Evolutionary conservation across 1,284 basidiomycete species (phyloP), one percentile per base, ranked within the genome.

Genomic region (Xerocomus nothofagi): DNA sequence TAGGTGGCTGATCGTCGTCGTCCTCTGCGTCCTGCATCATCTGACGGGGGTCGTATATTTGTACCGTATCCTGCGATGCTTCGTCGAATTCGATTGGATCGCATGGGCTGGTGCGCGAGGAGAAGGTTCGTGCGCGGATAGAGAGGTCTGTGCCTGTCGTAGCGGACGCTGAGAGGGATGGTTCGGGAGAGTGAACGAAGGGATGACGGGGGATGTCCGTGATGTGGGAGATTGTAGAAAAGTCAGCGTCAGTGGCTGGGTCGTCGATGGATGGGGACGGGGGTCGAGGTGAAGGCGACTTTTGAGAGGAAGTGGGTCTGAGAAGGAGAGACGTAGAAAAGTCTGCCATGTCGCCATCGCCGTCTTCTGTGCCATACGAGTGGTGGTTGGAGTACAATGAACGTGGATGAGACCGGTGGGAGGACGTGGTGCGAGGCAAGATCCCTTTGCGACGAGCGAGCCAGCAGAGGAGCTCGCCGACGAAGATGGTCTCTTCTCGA

Each of bases 401-500:
- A 3, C 52, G 61, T 2, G 26, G 18, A n/a, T 41, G 51, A 8
- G 23, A 55, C 20, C 40, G 39, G 6, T 34, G 36, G 0, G 51
- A 50, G 1, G 58, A 50, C 26, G 12, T 55, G 15, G 46, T 44
- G 3, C 47, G 58, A 1, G 55, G 55, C 7, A 78, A 61, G 17
- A 79, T 58, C 0, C 78, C 76, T 38, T 65, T 66, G 47, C 70
- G 70, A 51, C 73, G 70, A 0, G 78, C 83, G 23, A 88, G 73
- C 81, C 81, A 84, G 59, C 82, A 85, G 12, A 88, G 71, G 3
- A 86, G 66, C 61, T 82, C 74, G 0, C 75, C 84, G 11, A 88
- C 69, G 50, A 78, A 82, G 10, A 78, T 70, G n/a, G 80, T 75
- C 59, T 88, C 86, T 21, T 81, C 78, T 72, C 77, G 76, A 43